phyloP scores from a whole-genome alignment of 2,329 filamentous ascomycete genomes.

The Fusarium equiseti region DNA sequence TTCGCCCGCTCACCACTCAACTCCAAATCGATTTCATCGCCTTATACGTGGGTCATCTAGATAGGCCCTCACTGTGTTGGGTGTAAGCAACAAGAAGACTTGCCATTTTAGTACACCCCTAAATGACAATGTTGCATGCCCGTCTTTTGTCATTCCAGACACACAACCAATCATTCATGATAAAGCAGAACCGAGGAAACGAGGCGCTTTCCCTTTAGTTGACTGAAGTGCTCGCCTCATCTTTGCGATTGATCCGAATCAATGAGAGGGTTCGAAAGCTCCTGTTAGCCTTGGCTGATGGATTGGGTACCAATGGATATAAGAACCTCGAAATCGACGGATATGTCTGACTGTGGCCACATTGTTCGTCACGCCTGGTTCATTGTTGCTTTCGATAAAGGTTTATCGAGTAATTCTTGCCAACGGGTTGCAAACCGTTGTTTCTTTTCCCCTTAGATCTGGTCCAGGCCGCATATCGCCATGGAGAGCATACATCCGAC shows the following conservation, averaged over 20 bases:
- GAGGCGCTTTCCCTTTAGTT: constrained; percentile 2
- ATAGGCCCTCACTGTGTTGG: background rate
- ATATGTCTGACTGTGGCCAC: background rate
- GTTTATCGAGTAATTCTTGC: background rate
- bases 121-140: constrained; percentile 3
- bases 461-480: background rate
- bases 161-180: constrained; percentile 14
- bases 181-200: background rate
- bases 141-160: background rate
- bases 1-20: constrained; percentile 31
- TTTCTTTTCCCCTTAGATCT: background rate
- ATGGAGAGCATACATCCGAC: constrained; percentile 16
- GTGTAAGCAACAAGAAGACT: background rate
- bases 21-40: constrained; percentile 16
- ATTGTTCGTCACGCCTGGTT: background rate
- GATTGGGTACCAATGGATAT: constrained; percentile 16
- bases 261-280: background rate
- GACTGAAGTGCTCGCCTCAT: background rate
- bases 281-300: constrained; percentile 6
- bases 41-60: constrained; percentile 17
- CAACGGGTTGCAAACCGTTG: background rate
- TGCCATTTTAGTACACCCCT: background rate
- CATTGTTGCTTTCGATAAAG: background rate
- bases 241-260: background rate
- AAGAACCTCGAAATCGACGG: constrained; percentile 16